Evolutionary conservation across 495 filamentous ascomycete genomes (phyloP), one percentile per base, ranked within the genome.

Genomic region (Aspergillus diversus): DNA sequence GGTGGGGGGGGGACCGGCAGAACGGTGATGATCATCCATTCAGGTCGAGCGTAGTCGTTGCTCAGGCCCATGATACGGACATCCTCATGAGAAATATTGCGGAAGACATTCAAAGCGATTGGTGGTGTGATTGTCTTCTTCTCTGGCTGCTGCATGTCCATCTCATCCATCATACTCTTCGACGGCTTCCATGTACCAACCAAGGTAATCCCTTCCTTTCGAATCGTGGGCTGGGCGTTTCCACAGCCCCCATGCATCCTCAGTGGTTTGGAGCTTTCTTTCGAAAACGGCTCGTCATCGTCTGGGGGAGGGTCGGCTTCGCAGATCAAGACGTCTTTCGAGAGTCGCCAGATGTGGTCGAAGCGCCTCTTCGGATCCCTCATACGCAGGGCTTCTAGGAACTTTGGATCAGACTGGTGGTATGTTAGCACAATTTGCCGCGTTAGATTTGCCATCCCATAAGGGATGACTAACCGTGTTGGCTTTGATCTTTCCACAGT

Each of bases 21-120:
- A 49, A 97, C 92, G 0, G 93, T 96, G 59, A 99, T 83, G 63
- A 98, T 86, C 94, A 99, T 97, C 93, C 96, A 98, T 74, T 97
- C 95, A 1, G 95, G 95, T 55, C 94, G 86, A 34, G 95, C 93
- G 71, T 97, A 98, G 63, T 96, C 89, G 64, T 89, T 90, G 77
- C 90, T 98, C 68, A 98, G 75, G 48, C 95, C 95, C 76, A 99
- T 89, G 66, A 93, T 90, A 56, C 82, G 80, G 65, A 96, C 89
- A 48, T 97, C 93, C 12, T 89, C 82, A 42, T 88, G 83, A 2
- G 88, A 84, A 55, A 98, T 96, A 65, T 86, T 88, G 59, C 87
- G 87, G 75, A 99, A 91, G 69, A 97, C 87, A 66, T 90, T 89
- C 52, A 96, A 80, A 27, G 92, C 92, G 77, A 89, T 86, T 68